phyloP scores from a whole-genome alignment of 208 protist species.

The Acanthamoeba triangularis region DNA sequence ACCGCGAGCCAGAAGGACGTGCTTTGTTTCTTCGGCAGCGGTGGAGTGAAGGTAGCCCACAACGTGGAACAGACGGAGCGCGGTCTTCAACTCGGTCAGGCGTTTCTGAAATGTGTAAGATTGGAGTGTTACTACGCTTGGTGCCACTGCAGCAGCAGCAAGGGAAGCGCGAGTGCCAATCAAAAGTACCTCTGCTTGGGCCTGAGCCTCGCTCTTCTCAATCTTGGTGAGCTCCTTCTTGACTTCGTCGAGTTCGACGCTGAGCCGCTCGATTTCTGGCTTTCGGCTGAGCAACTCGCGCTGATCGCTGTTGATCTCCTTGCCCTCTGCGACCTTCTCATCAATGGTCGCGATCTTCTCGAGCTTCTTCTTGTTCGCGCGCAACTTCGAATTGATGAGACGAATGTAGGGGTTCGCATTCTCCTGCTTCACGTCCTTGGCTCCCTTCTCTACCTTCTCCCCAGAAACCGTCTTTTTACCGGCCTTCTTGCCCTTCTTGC shows the following conservation, averaged over 20 bases:
- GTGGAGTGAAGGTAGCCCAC: slow-evolving; percentile 23
- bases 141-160: background rate
- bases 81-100: background rate
- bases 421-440: slow-evolving; percentile 17
- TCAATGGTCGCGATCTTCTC: slow-evolving; percentile 42
- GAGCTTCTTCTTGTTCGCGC: slow-evolving; percentile 44
- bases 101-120: background rate
- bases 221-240: slow-evolving; percentile 14
- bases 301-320: slow-evolving; percentile 53
- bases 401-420: background rate
- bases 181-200: background rate
- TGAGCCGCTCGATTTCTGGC: slow-evolving; percentile 11
- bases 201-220: background rate
- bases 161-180: background rate
- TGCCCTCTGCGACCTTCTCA: slow-evolving; percentile 22
- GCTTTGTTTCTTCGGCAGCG: background rate
- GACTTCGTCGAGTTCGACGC: background rate
- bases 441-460: background rate
- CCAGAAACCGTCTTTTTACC: background rate
- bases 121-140: background rate
- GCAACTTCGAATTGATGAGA: background rate
- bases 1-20: background rate
- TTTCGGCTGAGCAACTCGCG: slow-evolving; percentile 38
- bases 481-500: background rate
- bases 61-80: slow-evolving; percentile 16